These are phyloP conservation scores for Crithidia expoeki DNA, from an alignment of 208 protist species.

Conservation along the genomic window DNA sequence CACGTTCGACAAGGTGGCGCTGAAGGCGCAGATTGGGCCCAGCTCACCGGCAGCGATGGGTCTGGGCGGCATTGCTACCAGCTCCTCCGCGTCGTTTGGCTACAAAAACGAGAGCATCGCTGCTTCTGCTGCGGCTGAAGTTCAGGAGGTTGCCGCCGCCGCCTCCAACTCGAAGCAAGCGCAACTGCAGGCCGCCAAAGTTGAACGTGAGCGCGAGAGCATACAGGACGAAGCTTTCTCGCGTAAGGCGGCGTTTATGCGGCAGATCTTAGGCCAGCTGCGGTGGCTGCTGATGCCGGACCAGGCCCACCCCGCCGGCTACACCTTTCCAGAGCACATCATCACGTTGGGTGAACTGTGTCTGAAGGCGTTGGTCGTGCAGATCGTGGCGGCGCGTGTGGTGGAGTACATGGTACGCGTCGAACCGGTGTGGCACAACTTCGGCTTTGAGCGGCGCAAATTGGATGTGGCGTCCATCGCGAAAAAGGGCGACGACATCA, in stretches of 20 bases:
- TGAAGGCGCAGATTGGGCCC: slow-evolving; percentile 67
- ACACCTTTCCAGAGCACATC: slow-evolving; percentile 79
- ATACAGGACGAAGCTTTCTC: slow-evolving; percentile 88
- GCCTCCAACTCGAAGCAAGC: not conserved
- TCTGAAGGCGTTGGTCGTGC: slow-evolving; percentile 80
- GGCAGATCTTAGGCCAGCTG: slow-evolving; percentile 86
- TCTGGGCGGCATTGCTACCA: slow-evolving; percentile 83
- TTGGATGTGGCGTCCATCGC: slow-evolving; percentile 50
- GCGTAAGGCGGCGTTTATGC: slow-evolving; percentile 87
- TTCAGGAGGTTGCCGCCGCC: slow-evolving; percentile 6
- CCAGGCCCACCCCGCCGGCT: slow-evolving; percentile 82
- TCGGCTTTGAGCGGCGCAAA: slow-evolving; percentile 77
- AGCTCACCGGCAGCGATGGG: slow-evolving; percentile 84
- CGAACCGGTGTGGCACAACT: slow-evolving; percentile 86
- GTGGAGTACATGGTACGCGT: slow-evolving; percentile 92
- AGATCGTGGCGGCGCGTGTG: slow-evolving; percentile 78
- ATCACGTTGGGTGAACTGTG: slow-evolving; percentile 80
- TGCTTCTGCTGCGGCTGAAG: slow-evolving; percentile 25
- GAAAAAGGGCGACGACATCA: slow-evolving; percentile 42
- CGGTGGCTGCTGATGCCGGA: slow-evolving; percentile 79
- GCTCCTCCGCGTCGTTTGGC: slow-evolving; percentile 57
- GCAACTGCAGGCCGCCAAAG: slow-evolving; percentile 23
- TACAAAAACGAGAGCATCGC: slow-evolving; percentile 43
- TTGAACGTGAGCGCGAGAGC: slow-evolving; percentile 56
- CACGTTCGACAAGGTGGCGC: slow-evolving; percentile 83